These are phyloP conservation scores for Anaeromyces robustus DNA, from an alignment of 192 early-diverging fungal genomes.

Conservation along the genomic window DNA sequence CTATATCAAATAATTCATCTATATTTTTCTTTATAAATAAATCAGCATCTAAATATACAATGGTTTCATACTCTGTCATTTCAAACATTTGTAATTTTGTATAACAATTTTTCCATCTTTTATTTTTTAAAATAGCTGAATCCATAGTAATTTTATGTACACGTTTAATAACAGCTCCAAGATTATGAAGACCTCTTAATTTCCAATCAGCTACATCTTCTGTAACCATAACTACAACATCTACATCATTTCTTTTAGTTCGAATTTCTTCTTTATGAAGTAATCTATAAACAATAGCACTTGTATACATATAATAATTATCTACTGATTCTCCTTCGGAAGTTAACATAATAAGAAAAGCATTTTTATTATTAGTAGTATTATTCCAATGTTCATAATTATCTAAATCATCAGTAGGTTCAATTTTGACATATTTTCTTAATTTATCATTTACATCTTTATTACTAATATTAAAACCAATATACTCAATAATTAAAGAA, in stretches of 20 bases:
- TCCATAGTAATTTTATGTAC: background rate
- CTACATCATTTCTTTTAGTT: background rate
- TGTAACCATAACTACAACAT: background rate
- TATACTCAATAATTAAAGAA: too few relatives aligned
- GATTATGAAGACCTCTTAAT: background rate
- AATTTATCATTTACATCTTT: background rate
- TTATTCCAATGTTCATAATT: background rate
- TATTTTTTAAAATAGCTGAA: background rate
- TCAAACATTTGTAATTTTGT: background rate
- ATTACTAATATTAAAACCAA: background rate
- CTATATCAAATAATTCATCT: background rate
- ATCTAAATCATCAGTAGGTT: background rate
- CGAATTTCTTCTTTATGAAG: background rate
- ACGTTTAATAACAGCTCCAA: background rate
- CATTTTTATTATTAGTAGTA: background rate
- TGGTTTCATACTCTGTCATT: background rate
- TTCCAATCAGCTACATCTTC: background rate
- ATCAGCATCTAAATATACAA: background rate
- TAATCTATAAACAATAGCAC: background rate
- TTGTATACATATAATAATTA: background rate
- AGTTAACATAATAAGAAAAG: background rate
- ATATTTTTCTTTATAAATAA: background rate
- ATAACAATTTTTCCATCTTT: background rate
- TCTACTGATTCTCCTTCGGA: background rate
- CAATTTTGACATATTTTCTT: background rate